phyloP scores from a whole-genome alignment of 495 filamentous ascomycete genomes.

The Xylaria nigripes region DNA sequence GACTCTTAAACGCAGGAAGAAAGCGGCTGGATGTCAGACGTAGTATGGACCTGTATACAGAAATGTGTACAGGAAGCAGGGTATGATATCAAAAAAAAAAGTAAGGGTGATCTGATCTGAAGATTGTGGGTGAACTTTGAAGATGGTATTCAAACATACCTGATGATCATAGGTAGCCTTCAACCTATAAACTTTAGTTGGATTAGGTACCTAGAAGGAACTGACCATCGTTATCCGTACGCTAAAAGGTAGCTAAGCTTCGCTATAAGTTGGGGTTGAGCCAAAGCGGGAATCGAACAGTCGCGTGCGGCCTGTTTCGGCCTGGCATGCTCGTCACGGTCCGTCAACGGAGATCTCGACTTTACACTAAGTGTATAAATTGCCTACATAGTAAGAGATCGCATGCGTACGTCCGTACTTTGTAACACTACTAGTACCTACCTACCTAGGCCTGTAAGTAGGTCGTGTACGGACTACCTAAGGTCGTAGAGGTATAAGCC shows the following conservation, averaged over 20 bases:
- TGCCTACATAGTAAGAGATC: no score
- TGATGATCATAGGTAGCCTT: no score
- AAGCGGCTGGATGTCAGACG: not conserved
- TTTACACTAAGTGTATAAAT: no score
- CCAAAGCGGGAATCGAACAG: not conserved
- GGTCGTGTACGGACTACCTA: no score
- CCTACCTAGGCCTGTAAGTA: no score
- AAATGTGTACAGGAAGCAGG: not conserved
- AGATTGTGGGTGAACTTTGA: not conserved
- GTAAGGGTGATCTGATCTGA: not conserved
- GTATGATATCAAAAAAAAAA: not conserved
- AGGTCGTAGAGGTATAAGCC: no score
- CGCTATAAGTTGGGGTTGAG: not conserved
- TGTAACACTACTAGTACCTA: no score
- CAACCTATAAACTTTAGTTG: no score
- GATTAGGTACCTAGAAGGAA: not conserved
- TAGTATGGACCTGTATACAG: not conserved
- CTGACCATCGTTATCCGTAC: not conserved
- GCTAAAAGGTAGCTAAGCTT: not conserved
- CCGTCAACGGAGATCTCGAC: no score
- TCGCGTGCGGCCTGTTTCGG: not conserved
- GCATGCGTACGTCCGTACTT: no score
- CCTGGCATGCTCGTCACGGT: not conserved
- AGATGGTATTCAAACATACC: not conserved
- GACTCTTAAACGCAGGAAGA: not conserved